Evolutionary conservation across 2,329 filamentous ascomycete species (phyloP), one percentile per base, ranked within the genome.

Genomic region (Elsinoe ampelina): DNA sequence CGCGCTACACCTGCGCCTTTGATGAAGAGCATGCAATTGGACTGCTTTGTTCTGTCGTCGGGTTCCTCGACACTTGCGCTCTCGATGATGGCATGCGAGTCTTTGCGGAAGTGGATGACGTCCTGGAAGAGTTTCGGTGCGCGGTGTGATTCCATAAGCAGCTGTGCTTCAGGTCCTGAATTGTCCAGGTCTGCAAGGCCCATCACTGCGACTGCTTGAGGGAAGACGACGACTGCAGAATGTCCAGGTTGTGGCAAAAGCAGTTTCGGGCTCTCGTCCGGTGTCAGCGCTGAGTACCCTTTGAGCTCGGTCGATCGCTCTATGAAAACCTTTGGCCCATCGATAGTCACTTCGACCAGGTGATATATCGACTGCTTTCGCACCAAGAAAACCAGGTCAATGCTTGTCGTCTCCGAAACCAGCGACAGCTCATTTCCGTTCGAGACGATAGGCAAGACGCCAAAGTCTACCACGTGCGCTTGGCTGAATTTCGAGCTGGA

Each of bases 211-310:
- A 93, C 78, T 3, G 89, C 87, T 61, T 85, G 82, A 58, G 86
- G 85, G 63, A 96, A 90, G 1, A 92, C 78, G 38, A 93, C 71
- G 67, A 91, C 95, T 5, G 89, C 90, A 20, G 91, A 87, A 39
- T 93, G 80, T 8, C 83, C 84, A 13, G 89, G 87, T 52, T 81
- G 81, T 4, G 93, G 90, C 13, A 97, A 76, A 60, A 92, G 84
- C 15, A 98, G 67, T 56, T 81, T 82, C 42, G 89, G 86, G 32
- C 19, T 55, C 50, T 47, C 48, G 47, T 32, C 50, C 35, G 13
- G 54, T 13, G 30, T 48, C 63, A 64, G 50, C 69, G 63, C 60
- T 55, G 74, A 80, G 68, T 83, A 89, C 48, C 58, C 54, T 54
- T 79, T 80, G 61, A 92, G 77, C 1, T 84, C 79, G 61, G 87